Conservation (phyloP, 495 filamentous ascomycete species). For the Neurospora pannonica region DNA sequence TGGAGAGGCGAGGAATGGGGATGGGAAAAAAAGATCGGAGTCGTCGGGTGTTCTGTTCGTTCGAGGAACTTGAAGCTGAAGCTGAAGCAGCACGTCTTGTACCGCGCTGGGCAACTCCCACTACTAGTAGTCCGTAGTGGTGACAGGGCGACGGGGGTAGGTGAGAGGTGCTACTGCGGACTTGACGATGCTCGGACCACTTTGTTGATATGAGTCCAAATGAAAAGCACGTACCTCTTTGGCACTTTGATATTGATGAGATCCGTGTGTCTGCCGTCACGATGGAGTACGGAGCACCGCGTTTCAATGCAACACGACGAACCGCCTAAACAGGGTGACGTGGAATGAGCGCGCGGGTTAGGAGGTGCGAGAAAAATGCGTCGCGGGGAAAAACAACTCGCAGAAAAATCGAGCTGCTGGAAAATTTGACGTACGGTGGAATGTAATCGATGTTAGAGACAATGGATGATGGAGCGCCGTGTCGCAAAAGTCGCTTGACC, state of each 20-base stretch:
- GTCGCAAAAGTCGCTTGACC: not conserved
- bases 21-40: not conserved
- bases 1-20: not conserved
- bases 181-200: not conserved
- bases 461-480: not conserved
- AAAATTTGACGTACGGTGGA: not conserved
- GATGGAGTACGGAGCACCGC: not conserved
- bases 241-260: not conserved
- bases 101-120: not conserved
- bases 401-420: not conserved
- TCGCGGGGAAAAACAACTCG: not conserved
- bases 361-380: not conserved
- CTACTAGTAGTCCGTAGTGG: not conserved
- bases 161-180: not conserved
- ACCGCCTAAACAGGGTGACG: not conserved
- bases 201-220: not conserved
- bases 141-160: not conserved
- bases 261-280: not conserved
- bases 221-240: not conserved
- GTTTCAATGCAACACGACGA: not conserved
- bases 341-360: not conserved
- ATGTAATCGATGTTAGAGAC: not conserved
- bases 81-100: not conserved
- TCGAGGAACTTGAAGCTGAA: not conserved
- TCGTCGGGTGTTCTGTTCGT: not conserved